Evolutionary conservation across 805 yeast species (phyloP).

Genomic region (Lipomyces kockii): DNA sequence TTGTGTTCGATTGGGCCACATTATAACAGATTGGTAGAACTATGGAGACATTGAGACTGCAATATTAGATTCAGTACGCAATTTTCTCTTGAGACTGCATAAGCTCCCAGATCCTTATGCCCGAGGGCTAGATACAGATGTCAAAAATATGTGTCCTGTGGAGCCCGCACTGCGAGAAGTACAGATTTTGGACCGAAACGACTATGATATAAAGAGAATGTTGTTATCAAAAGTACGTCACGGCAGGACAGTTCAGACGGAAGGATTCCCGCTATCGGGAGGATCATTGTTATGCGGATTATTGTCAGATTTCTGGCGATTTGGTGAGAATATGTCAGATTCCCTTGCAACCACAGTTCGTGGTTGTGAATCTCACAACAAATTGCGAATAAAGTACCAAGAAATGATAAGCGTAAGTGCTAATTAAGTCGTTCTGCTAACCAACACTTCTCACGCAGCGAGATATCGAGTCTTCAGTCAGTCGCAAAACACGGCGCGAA

Average conservation of each 20-base stretch:
- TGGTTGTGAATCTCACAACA: not conserved
- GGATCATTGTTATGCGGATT: not conserved
- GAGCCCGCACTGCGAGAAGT: not conserved
- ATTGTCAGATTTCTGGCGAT: not conserved
- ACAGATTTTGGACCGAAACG: not conserved
- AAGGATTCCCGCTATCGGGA: not conserved
- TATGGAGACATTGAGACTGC: not conserved
- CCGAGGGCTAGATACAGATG: not conserved
- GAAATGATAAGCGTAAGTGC: not conserved
- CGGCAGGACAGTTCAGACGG: not conserved
- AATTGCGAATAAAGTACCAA: conserved; percentile 4
- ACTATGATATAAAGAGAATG: not conserved
- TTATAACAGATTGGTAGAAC: not conserved
- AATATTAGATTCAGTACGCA: not conserved
- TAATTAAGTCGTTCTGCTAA: not conserved
- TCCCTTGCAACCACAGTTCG: not conserved
- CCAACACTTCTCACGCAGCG: not conserved
- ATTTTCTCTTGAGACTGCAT: not conserved
- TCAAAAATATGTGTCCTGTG: not conserved
- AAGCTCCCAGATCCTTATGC: not conserved
- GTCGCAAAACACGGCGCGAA: not conserved
- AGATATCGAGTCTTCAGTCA: not conserved
- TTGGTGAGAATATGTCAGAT: not conserved
- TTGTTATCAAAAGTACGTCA: not conserved
- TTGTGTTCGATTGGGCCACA: not conserved